Base-by-base conservation (phyloP, 768 basidiomycete genomes). In the Tulasnella sp. region DNA sequence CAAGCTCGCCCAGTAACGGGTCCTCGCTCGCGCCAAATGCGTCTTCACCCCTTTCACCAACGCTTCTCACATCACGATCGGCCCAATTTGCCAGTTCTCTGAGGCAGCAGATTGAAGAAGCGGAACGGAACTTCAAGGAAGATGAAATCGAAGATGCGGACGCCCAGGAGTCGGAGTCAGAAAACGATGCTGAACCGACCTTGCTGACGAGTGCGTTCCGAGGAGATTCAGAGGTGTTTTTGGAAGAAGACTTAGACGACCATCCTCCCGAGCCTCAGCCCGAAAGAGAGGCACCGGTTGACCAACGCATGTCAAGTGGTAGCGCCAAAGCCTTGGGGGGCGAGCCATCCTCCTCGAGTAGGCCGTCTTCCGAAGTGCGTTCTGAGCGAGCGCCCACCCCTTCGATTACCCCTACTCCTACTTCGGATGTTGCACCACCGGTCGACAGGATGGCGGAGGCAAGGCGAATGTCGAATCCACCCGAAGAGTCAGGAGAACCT, bases 91-190 rank as follows among this genome's bases (percentile, higher is more conserved):
- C 75, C 10, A 46, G 44, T n/a, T n/a, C 40, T 12, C 24, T 76
- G 36, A 44, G 75, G 14, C 75, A 76, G 36, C 40, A 46, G 44
- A 76, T 76, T 46, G 75, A 76, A 46, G 75, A 46, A 18, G 75
- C 40, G 75, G 44, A 74, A 68, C 21, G 34, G 12, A 12, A 34
- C 1, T 16, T 74, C 24, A 4, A 74, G 36, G 44, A 74, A 1
- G 72, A 46, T 2, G 27, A 42, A 21, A 39, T 0, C 24, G 72
- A 74, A n/a, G 39, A 46, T 18, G 19, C 38, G 34, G 38, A 74
- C 10, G 21, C 31, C 6, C 38, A 24, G 39, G 27, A 19, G 6
- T 19, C 36, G 72, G 38, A 34, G 14, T 27, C 8, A 27, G 62
- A 68, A 31, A n/a, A 14, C 62, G 18, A 14, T 12, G n/a, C n/a